A percentile compares a stretch with the other conserved stretches of the same genome.
These are phyloP conservation scores for Candida alai DNA, from an alignment of 805 yeast genomes.

Conservation along the genomic window DNA sequence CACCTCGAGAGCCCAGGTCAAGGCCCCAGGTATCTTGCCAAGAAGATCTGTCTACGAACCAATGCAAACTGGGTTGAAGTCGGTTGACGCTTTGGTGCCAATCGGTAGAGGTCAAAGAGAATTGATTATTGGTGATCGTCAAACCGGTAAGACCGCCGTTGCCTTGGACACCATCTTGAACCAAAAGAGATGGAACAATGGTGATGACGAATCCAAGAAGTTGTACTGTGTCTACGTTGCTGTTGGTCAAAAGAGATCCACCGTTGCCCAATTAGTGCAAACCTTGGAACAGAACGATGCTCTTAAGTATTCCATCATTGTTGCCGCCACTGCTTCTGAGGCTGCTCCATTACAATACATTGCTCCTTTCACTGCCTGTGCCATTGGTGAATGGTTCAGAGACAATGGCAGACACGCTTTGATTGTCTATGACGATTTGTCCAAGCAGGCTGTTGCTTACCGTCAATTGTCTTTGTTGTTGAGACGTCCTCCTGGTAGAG, in stretches of 20 bases:
- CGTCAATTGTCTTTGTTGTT: constrained; percentile 97
- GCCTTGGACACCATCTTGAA: constrained; percentile 97
- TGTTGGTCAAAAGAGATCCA: constrained; percentile 99
- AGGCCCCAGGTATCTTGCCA: constrained; percentile 99
- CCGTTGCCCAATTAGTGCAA: constrained; percentile 99
- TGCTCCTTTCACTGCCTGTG: constrained; percentile 99
- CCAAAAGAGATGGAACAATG: constrained; percentile 98
- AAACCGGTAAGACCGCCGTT: constrained; percentile 99
- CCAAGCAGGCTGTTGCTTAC: constrained; percentile 99
- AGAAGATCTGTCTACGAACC: constrained; percentile 98
- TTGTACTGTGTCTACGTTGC: constrained; percentile 99
- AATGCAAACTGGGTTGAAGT: constrained; percentile 99
- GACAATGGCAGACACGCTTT: constrained; percentile 98
- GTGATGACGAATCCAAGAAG: constrained; percentile 93
- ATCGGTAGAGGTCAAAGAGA: constrained; percentile 99
- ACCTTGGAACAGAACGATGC: constrained; percentile 98
- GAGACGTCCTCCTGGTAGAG: constrained; percentile 97
- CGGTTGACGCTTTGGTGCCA: constrained; percentile 99
- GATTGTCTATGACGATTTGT: constrained; percentile 95
- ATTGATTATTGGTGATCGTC: constrained; percentile 99
- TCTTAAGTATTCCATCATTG: constrained; percentile 93
- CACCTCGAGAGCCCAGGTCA: constrained; percentile 93
- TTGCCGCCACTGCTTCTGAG: constrained; percentile 99
- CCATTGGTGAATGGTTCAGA: constrained; percentile 99
- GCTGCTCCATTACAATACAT: constrained; percentile 99